Evolutionary conservation across 148 eudicot genomes (phyloP), one percentile per base, ranked within the genome.

Genomic region (Fagopyrum tataricum): DNA sequence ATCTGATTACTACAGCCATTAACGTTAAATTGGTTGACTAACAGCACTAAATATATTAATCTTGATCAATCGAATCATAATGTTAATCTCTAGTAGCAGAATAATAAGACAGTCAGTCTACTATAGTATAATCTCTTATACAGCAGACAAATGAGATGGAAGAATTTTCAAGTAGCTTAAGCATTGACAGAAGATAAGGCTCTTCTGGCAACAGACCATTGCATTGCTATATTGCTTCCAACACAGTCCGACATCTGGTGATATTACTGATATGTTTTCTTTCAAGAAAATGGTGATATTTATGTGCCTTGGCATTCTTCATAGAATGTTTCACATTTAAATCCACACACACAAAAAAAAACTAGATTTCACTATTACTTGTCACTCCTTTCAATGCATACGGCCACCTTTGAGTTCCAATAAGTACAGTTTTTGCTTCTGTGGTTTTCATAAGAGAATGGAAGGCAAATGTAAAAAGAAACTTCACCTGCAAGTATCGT

Each of bases 401-500:
- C 12, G 40, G n/a, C 17, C 39, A 26, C 17, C 4, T 64, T 14
- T 64, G 43, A 13, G 69, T 20, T 26, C 18, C 37, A 64, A 37
- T 55, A 55, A 37, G 15, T 61, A 24, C 11, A 20, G n/a, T 64
- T 64, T 64, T 64, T 0, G 3, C 44, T 39, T 37, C 9, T 13
- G 39, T 14, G 18, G 20, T 13, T 15, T 61, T 64, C 69, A 64
- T 37, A 64, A 26, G 69, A 64, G 7, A 64, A 58, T 23, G 14
- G 37, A 58, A 58, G 14, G 14, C 14, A 64, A 39, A 64, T 37
- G 20, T 13, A 3, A 31, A 14, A 14, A 21, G 51, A 53, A 56
- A 20, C 31, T 83, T 74, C 56, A 95, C 99, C 99, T 84, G 92
- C 78, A 79, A 82, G 89, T 77, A 95, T 95, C 37, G 99, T 95